Evolutionary conservation across 2,329 filamentous ascomycete species (phyloP), one percentile per base, ranked within the genome.

Genomic region (Penicillium brasilianum): DNA sequence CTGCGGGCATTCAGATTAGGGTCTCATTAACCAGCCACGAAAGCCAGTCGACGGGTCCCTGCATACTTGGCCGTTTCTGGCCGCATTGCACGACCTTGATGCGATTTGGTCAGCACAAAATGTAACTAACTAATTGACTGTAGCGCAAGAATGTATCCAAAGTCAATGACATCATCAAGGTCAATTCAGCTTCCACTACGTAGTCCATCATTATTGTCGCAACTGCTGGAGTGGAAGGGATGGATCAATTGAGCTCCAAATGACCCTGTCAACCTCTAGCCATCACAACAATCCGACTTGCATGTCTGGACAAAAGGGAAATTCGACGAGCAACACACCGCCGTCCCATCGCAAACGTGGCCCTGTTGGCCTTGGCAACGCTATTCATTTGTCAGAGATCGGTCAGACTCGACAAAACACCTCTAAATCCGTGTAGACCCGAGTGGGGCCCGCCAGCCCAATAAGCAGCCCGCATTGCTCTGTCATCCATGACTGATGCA

Each of bases 331-430:
- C 3, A 14, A 25, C 20, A 46, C 5, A 34, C 3, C 32, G 25
- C 18, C 3, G 41, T 44, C 18, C 6, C 22, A 28, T 30, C 5
- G 25, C 25, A 3, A 6, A 6, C 25, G 25, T 28, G 25, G 25
- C 25, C 3, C 25, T 28, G 25, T 3, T 28, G 25, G 25, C 9
- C 37, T 32, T 39, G 49, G 54, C 43, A 16, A 9, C 43, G 43
- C 16, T 34, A 20, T 32, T n/a, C 56, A 72, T 76, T 76, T 76
- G 73, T 74, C 73, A 76, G 66, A 63, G 36, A 66, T 76, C 70
- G 55, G 72, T 76, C 68, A 76, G 72, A 73, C 65, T 69, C 59
- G 51, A 64, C 67, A 66, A 72, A 72, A 49, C 48, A 22, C 18
- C 16, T 20, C n/a, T 22, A 51, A 58, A 61, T 16, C 60, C 60